phyloP scores from a whole-genome alignment of 208 protist genomes.

The Angomonas ambiguus region DNA sequence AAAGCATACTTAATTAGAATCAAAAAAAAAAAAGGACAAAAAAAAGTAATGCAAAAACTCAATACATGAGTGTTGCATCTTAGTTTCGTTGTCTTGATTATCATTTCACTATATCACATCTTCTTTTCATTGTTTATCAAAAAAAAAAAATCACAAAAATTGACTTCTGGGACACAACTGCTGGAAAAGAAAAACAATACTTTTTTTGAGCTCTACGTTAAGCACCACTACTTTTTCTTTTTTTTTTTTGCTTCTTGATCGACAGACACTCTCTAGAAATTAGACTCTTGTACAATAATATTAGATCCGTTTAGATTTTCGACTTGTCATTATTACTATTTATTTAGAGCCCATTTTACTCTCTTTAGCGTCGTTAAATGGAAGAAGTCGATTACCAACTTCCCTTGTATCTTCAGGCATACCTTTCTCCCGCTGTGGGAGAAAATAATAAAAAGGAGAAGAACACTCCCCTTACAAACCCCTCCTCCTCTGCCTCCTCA shows the following conservation, averaged over 20 bases:
- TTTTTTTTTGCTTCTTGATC: constrained; percentile 2
- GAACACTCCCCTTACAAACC: not conserved
- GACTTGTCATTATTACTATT: too few species aligned
- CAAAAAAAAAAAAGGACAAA: not conserved
- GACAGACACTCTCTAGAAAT: too few species aligned
- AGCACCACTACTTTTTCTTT: not conserved
- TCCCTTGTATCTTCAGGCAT: not conserved
- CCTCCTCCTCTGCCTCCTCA: not conserved
- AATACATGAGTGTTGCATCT: not conserved
- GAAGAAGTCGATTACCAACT: not conserved
- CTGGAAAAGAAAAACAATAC: not conserved
- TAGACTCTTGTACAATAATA: too few species aligned
- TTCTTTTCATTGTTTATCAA: not conserved
- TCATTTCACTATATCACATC: not conserved
- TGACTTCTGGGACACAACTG: not conserved
- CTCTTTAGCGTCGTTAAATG: not conserved
- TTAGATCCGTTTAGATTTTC: too few species aligned
- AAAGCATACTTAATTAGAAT: constrained; percentile 1
- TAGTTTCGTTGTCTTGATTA: not conserved
- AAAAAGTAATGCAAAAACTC: too few species aligned
- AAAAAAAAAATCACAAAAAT: constrained; percentile 11
- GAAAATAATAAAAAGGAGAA: not conserved
- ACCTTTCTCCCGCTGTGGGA: not conserved
- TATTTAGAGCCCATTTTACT: not conserved
- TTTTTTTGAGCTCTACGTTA: constrained; percentile 9